Percentiles rank a stretch among this genome's conserved stretches.
These are phyloP conservation scores for Penicillium subrubescens DNA, from an alignment of 495 filamentous ascomycete species.

Conservation along the genomic window DNA sequence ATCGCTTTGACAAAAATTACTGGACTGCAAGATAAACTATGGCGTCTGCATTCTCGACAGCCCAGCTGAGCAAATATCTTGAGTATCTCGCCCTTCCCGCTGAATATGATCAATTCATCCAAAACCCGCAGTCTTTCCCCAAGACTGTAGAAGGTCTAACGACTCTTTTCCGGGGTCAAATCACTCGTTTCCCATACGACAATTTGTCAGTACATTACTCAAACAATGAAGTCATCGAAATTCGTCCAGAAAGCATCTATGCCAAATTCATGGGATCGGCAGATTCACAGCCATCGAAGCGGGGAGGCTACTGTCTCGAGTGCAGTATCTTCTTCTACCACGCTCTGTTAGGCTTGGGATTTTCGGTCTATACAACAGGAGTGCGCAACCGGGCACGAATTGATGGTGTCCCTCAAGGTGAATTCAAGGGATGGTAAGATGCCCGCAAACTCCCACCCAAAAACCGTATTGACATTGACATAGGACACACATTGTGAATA, in stretches of 20 bases:
- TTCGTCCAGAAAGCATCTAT: constrained; percentile 62
- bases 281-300: constrained; percentile 33
- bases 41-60: constrained; percentile 23
- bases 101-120: constrained; percentile 21
- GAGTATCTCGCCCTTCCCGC: constrained; percentile 26
- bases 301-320: constrained; percentile 84
- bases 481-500: constrained; percentile 71
- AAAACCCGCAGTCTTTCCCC: constrained; percentile 24
- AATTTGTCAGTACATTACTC: constrained; percentile 64
- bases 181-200: constrained; percentile 70
- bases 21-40: not conserved
- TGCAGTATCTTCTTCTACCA: constrained; percentile 67
- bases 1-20: not conserved
- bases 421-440: constrained; percentile 47
- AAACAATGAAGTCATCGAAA: constrained; percentile 47
- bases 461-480: not conserved
- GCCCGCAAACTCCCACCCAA: not conserved
- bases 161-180: constrained; percentile 43
- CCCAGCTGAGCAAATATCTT: constrained; percentile 27
- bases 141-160: constrained; percentile 29
- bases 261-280: constrained; percentile 58
- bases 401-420: constrained; percentile 34
- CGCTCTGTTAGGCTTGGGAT: constrained; percentile 65
- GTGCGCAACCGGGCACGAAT: constrained; percentile 40
- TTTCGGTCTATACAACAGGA: constrained; percentile 53